Evolutionary conservation across 495 filamentous ascomycete genomes (phyloP).

Genomic region (Cercophora scortea): DNA sequence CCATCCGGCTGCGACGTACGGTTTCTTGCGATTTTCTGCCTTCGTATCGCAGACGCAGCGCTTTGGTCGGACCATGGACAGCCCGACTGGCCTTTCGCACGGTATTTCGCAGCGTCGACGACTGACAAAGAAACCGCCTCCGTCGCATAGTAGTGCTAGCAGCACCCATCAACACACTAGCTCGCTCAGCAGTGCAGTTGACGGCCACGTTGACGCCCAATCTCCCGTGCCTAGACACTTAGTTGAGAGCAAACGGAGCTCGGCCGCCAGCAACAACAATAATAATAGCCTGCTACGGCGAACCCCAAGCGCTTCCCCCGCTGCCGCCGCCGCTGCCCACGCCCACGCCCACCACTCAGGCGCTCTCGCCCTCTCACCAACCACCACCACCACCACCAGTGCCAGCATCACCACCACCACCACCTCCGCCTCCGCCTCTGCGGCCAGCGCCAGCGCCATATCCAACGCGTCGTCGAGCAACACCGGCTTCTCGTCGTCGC

Average conservation of each 20-base stretch:
- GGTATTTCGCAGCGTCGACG: constrained; percentile 39
- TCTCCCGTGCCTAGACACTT: constrained; percentile 14
- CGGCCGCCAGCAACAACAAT: constrained; percentile 22
- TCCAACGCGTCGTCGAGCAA: constrained; percentile 23
- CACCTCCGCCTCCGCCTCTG: no score
- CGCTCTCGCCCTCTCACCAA: no score
- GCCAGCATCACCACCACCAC: no score
- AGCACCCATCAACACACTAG: constrained; percentile 23
- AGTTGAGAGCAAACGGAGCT: constrained; percentile 46
- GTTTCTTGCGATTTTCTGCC: constrained; percentile 12
- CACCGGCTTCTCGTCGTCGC: constrained; percentile 31
- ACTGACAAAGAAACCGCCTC: constrained; percentile 49
- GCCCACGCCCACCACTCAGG: not conserved
- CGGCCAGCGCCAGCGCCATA: no score
- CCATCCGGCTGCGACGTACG: constrained; percentile 12
- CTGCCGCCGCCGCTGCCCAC: constrained; percentile 11
- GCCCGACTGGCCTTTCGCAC: constrained; percentile 25
- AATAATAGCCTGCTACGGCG: constrained; percentile 40
- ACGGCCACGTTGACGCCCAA: constrained; percentile 44
- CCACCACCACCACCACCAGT: no score
- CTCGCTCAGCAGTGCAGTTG: constrained; percentile 24
- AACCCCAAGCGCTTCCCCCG: constrained; percentile 60
- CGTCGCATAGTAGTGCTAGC: constrained; percentile 10
- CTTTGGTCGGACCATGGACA: constrained; percentile 29
- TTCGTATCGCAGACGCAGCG: not conserved